These are phyloP conservation scores for Chalara sp. DNA, from an alignment of 2,329 filamentous ascomycete genomes.

Conservation along the genomic window DNA sequence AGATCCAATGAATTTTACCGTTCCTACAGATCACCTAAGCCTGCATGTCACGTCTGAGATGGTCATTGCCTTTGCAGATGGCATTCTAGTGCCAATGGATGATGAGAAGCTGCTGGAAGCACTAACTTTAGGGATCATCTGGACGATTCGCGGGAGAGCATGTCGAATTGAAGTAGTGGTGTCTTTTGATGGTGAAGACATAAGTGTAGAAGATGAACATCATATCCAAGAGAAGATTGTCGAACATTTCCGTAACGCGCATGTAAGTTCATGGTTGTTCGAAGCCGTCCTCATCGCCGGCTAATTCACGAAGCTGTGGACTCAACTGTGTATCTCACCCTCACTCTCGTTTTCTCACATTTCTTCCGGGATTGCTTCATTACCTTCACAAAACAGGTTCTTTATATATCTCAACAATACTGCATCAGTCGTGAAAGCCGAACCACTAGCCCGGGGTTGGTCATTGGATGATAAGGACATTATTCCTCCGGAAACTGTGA, in stretches of 20 bases:
- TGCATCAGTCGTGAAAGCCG: slow-evolving; percentile 1
- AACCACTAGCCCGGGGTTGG: slow-evolving; percentile 3
- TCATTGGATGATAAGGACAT: slow-evolving; percentile 11
- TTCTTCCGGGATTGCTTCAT: neutral
- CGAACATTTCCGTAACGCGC: slow-evolving; percentile 12
- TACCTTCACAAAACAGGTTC: slow-evolving; percentile 2
- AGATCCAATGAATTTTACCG: slow-evolving; percentile 10
- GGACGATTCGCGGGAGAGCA: slow-evolving; percentile 15
- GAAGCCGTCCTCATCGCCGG: neutral
- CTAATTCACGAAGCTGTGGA: slow-evolving; percentile 19
- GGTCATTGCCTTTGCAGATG: slow-evolving; percentile 5
- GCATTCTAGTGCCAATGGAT: neutral
- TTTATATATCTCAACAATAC: slow-evolving; percentile 15
- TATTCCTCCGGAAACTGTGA: slow-evolving; percentile 11
- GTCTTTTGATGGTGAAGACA: slow-evolving; percentile 10
- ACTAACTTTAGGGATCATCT: slow-evolving; percentile 18
- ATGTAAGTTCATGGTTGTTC: slow-evolving; percentile 10
- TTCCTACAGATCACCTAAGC: slow-evolving; percentile 7
- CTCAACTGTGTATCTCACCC: slow-evolving; percentile 16
- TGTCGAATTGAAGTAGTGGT: slow-evolving; percentile 16
- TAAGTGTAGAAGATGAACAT: neutral
- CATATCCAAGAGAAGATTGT: slow-evolving; percentile 12
- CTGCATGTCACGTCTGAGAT: slow-evolving; percentile 9
- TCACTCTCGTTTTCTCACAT: slow-evolving; percentile 6
- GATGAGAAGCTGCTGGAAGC: slow-evolving; percentile 5